Conservation (phyloP, 1,284 basidiomycete species). For the Tilletiopsis washingtonensis region DNA sequence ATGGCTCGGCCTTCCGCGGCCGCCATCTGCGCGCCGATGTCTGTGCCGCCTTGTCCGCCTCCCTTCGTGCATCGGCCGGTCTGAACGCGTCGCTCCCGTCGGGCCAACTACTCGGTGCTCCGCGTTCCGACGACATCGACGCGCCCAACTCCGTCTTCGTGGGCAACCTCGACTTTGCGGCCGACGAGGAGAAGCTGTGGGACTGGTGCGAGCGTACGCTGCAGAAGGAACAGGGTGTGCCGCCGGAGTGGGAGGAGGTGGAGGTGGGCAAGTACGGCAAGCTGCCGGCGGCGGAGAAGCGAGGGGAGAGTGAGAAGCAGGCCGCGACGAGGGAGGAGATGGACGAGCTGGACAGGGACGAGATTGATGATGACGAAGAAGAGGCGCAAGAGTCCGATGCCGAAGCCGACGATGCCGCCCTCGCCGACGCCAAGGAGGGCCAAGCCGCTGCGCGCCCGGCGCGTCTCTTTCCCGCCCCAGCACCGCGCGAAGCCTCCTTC, state of each 20-base stretch:
- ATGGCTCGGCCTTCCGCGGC: slow-evolving; percentile 68
- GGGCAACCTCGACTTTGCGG: slow-evolving; percentile 84
- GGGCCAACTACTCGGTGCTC: neutral
- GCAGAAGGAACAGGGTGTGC: slow-evolving; percentile 62
- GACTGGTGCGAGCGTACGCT: slow-evolving; percentile 77
- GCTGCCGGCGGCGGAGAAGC: neutral
- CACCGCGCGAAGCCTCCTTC: slow-evolving; percentile 52
- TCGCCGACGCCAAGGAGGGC: neutral
- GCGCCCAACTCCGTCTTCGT: slow-evolving; percentile 63
- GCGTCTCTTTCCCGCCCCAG: too few relatives aligned
- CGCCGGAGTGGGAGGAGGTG: slow-evolving; percentile 8
- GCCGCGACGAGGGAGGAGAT: too few relatives aligned
- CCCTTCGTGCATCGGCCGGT: too few relatives aligned
- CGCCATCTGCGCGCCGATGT: slow-evolving; percentile 47
- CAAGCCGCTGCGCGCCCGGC: neutral
- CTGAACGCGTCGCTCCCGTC: neutral
- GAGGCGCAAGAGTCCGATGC: neutral
- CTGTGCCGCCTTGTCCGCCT: neutral
- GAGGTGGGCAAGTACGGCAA: neutral
- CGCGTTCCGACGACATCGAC: neutral
- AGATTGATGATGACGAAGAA: too few relatives aligned
- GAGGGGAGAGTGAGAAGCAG: slow-evolving; percentile 3
- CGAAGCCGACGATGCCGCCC: neutral
- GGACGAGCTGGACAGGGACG: too few relatives aligned
- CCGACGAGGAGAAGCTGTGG: slow-evolving; percentile 80